These are phyloP conservation scores for Mucor saturninus DNA, from an alignment of 371 early-diverging fungal genomes.

Conservation along the genomic window DNA sequence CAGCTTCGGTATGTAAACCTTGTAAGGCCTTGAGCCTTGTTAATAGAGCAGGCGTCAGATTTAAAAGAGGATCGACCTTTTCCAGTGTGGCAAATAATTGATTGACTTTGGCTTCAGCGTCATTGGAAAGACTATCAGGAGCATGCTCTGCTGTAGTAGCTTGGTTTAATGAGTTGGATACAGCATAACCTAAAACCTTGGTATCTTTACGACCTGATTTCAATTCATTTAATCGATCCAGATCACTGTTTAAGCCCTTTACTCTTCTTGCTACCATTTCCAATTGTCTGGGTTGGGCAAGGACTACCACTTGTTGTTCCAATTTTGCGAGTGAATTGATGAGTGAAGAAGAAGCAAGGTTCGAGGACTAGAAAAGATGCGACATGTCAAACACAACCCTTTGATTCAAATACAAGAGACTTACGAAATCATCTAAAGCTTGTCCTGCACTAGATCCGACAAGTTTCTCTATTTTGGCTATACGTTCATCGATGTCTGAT, in stretches of 20 bases:
- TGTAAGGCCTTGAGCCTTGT: conserved; percentile 82
- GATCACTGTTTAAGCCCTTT: conserved; percentile 69
- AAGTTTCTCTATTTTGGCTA: conserved; percentile 78
- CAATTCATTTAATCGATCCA: conserved; percentile 79
- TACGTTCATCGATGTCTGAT: conserved; percentile 76
- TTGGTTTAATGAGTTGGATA: conserved; percentile 16
- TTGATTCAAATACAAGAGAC: background rate
- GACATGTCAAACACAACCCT: background rate
- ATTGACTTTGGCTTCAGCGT: conserved; percentile 29
- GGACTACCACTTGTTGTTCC: conserved; percentile 77
- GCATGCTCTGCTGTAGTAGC: conserved; percentile 12
- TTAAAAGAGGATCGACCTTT: conserved; percentile 78
- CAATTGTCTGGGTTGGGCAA: conserved; percentile 81
- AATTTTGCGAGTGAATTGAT: conserved; percentile 75
- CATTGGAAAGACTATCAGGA: conserved; percentile 26
- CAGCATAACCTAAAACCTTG: conserved; percentile 27
- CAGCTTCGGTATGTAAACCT: conserved; percentile 81
- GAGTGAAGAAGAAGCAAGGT: conserved; percentile 51
- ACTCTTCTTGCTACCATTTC: conserved; percentile 76
- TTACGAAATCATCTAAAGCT: conserved; percentile 57
- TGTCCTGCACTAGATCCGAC: conserved; percentile 75
- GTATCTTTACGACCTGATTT: conserved; percentile 58
- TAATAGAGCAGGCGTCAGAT: conserved; percentile 80
- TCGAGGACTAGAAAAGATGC: conserved; percentile 34
- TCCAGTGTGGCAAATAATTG: conserved; percentile 73